These are phyloP conservation scores for Solanum pennellii DNA, from an alignment of 257 asterid genomes.

Conservation along the genomic window DNA sequence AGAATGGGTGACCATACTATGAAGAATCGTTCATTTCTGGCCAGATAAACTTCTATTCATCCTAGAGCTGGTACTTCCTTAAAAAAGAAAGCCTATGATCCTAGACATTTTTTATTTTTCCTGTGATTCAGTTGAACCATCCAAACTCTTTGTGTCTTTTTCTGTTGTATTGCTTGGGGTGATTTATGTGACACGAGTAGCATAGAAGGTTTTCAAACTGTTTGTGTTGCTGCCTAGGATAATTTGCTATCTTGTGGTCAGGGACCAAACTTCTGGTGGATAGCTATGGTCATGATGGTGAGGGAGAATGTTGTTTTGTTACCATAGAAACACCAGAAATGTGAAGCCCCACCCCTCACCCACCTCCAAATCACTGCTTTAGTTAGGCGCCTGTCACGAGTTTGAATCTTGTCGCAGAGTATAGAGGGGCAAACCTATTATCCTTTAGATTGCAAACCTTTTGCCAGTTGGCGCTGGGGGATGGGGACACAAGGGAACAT, in stretches of 20 bases:
- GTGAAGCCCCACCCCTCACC: background rate
- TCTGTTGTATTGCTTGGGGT: background rate
- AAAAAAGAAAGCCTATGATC: background rate
- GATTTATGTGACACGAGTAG: background rate
- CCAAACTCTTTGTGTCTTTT: background rate
- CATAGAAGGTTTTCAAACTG: background rate
- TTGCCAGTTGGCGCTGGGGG: background rate
- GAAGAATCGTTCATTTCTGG: background rate
- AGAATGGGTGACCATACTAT: background rate
- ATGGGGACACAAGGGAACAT: background rate
- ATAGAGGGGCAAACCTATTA: background rate
- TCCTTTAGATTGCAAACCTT: background rate
- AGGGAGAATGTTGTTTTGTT: background rate
- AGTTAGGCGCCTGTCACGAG: background rate
- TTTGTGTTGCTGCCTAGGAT: background rate
- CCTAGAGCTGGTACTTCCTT: background rate
- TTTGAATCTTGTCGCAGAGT: background rate
- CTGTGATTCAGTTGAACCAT: background rate
- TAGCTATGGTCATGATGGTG: background rate
- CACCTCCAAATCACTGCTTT: background rate
- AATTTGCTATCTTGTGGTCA: background rate
- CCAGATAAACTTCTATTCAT: background rate
- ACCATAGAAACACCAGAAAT: background rate
- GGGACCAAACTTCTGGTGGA: background rate
- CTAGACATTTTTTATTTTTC: background rate